phyloP scores from a whole-genome alignment of 2,329 filamentous ascomycete species.

The Epichloe uncinata region DNA sequence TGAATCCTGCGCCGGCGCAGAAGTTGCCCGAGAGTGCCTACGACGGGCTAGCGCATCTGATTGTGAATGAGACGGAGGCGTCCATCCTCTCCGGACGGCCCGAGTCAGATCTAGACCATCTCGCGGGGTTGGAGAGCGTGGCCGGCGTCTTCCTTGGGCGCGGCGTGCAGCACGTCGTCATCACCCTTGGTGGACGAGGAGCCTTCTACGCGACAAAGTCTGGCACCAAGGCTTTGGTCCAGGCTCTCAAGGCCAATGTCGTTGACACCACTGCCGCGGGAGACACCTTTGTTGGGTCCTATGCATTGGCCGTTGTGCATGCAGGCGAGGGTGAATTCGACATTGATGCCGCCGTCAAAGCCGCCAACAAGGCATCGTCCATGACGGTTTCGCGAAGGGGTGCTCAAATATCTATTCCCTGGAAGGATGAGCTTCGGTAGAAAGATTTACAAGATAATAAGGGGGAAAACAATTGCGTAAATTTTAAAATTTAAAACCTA shows the following conservation, averaged over 20 bases:
- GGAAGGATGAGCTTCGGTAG: constrained; percentile 28
- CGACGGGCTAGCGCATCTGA: constrained; percentile 56
- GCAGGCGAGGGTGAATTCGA: constrained; percentile 27
- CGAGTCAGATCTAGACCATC: constrained; percentile 34
- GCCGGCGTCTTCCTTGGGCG: constrained; percentile 47
- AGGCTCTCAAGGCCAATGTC: constrained; percentile 58
- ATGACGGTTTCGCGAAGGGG: constrained; percentile 29
- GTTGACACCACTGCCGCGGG: constrained; percentile 91
- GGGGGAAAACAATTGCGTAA: no score
- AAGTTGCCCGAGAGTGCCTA: constrained; percentile 54
- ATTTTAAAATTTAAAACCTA: no score
- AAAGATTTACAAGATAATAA: constrained; percentile 1
- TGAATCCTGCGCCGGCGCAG: constrained; percentile 76
- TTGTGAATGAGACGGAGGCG: constrained; percentile 87
- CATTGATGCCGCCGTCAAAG: constrained; percentile 42
- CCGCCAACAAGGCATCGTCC: constrained; percentile 35
- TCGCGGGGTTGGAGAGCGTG: constrained; percentile 32
- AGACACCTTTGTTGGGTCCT: constrained; percentile 86
- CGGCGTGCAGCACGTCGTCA: constrained; percentile 64
- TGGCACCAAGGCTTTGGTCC: constrained; percentile 34
- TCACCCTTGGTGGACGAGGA: constrained; percentile 76
- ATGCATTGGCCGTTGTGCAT: constrained; percentile 59
- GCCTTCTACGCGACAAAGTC: constrained; percentile 47
- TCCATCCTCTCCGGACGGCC: constrained; percentile 50
- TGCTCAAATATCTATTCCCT: constrained; percentile 31